A percentile compares a stretch with the other conserved stretches of the same genome.
Conservation (phyloP, 2,329 filamentous ascomycete genomes). For the Fusarium solani-melongenae region DNA sequence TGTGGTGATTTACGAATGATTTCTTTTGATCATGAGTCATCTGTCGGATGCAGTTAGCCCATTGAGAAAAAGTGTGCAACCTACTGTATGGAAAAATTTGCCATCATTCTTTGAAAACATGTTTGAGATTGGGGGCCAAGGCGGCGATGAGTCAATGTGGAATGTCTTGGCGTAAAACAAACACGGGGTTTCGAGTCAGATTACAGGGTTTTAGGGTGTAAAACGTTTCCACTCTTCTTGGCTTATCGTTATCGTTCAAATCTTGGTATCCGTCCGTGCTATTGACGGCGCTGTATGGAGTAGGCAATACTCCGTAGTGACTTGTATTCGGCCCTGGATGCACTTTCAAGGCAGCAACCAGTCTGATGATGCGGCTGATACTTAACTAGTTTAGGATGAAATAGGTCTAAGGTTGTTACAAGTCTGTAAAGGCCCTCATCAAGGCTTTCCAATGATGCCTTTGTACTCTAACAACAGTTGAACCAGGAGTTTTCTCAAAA, state of each 20-base stretch:
- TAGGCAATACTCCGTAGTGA: no score
- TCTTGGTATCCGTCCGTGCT: not conserved
- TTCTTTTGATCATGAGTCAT: not conserved
- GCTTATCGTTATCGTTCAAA: not conserved
- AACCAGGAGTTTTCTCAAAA: not conserved
- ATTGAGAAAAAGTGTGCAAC: not conserved
- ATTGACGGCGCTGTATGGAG: not conserved
- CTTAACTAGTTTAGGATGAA: not conserved
- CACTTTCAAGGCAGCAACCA: not conserved
- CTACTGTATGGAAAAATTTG: not conserved
- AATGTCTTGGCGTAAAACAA: not conserved
- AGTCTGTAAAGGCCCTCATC: not conserved
- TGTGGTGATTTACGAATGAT: not conserved
- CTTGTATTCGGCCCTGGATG: not conserved
- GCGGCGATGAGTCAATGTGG: not conserved
- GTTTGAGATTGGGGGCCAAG: not conserved
- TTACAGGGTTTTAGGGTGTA: not conserved
- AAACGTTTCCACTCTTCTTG: not conserved
- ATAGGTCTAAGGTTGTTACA: not conserved
- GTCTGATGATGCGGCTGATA: not conserved
- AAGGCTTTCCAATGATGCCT: no score
- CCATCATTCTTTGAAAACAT: not conserved
- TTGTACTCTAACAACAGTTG: fast-evolving
- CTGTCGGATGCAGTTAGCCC: not conserved
- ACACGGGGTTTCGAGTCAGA: not conserved